Evolutionary conservation across 768 basidiomycete genomes (phyloP).

Genomic region (Russula ochroleuca): DNA sequence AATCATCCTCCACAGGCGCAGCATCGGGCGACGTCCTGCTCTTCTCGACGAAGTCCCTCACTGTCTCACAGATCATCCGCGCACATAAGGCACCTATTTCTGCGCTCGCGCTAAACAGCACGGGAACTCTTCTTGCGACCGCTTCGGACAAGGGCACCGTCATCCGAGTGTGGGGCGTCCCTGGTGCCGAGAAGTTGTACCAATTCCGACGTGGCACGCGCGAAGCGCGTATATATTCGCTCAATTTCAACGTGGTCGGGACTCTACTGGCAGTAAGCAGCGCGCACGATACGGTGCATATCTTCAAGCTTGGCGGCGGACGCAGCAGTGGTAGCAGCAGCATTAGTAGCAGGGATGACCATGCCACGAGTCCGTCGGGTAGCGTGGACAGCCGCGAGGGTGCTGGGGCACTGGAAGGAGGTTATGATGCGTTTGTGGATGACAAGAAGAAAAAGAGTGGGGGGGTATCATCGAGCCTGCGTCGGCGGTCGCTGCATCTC

Average conservation of each 20-base stretch:
- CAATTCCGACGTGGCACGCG: conserved; percentile 92
- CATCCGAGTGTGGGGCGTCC: conserved; percentile 90
- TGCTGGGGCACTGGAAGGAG: conserved; percentile 59
- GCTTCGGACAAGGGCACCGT: conserved; percentile 95
- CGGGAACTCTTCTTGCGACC: conserved; percentile 88
- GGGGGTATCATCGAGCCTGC: conserved; percentile 58
- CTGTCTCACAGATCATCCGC: conserved; percentile 92
- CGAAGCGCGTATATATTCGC: conserved; percentile 78
- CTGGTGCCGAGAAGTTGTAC: conserved; percentile 88
- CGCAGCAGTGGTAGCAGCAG: conserved; percentile 28
- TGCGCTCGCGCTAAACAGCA: conserved; percentile 76
- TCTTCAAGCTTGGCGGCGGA: conserved; percentile 76
- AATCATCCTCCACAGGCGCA: conserved; percentile 31
- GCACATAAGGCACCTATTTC: conserved; percentile 95
- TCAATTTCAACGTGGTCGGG: conserved; percentile 79
- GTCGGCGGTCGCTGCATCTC: conserved; percentile 67
- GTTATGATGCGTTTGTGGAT: conserved; percentile 84
- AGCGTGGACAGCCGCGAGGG: conserved; percentile 62
- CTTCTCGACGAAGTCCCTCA: conserved; percentile 89
- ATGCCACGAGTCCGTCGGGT: conserved; percentile 56
- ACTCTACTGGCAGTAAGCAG: conserved; percentile 86
- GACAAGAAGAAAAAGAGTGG: conserved; percentile 54
- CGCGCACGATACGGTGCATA: conserved; percentile 93
- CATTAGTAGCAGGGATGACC: conserved; percentile 30
- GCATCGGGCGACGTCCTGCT: conserved; percentile 86